Conservation (phyloP, 441 rosid species). For the Macaranga tanarius region DNA sequence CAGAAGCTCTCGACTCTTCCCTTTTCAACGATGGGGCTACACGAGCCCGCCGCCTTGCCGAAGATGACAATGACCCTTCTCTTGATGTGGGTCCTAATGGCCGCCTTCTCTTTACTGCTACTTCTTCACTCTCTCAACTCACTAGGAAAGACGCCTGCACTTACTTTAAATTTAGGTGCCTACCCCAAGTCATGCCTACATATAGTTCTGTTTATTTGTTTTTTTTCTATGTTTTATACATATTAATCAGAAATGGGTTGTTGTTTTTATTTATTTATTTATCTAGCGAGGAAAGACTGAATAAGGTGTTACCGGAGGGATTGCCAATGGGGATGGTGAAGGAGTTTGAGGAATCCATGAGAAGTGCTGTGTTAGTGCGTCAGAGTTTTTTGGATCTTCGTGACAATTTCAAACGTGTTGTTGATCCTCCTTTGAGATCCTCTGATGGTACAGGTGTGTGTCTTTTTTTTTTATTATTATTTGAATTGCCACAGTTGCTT, state of each 20-base stretch:
- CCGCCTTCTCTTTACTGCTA: constrained; percentile 67
- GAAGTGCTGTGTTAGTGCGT: constrained; percentile 73
- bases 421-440: constrained; percentile 67
- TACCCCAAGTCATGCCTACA: constrained; percentile 1
- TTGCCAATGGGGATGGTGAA: constrained; percentile 64
- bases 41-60: constrained; percentile 57
- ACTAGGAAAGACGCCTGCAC: constrained; percentile 55
- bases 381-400: constrained; percentile 86
- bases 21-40: constrained; percentile 39
- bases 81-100: constrained; percentile 65
- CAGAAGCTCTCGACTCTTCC: constrained; percentile 15
- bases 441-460: constrained; percentile 52
- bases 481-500: background rate
- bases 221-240: background rate
- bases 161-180: constrained; percentile 74
- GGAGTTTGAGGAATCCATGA: constrained; percentile 84
- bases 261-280: background rate
- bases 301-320: constrained; percentile 72
- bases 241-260: background rate
- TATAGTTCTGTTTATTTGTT: constrained; percentile 5
- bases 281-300: constrained; percentile 51
- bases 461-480: no score
- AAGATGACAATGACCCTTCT: constrained; percentile 64
- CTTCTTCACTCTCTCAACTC: constrained; percentile 58
- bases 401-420: constrained; percentile 82